Evolutionary conservation across 148 eudicot species (phyloP).

Genomic region (Suaeda aralocaspica): DNA sequence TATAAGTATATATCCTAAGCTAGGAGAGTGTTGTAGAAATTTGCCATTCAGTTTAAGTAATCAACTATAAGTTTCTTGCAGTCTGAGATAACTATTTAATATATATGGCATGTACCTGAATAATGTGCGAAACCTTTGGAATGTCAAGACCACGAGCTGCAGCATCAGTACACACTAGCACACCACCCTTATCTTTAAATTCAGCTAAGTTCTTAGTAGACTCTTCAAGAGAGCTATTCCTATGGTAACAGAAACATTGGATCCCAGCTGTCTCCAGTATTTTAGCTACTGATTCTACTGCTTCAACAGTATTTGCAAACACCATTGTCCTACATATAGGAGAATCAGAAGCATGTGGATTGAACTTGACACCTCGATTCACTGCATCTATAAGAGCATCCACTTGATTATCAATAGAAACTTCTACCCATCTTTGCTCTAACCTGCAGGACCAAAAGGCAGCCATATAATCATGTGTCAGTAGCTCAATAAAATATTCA

Average conservation of each 20-base stretch:
- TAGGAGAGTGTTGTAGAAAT: neutral
- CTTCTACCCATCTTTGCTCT: slow-evolving; percentile 86
- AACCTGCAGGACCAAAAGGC: slow-evolving; percentile 41
- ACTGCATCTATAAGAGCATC: slow-evolving; percentile 77
- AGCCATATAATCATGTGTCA: neutral
- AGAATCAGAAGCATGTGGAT: slow-evolving; percentile 24
- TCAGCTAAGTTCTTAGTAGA: slow-evolving; percentile 58
- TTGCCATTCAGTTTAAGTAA: neutral
- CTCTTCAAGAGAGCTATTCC: slow-evolving; percentile 67
- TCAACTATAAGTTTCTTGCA: neutral
- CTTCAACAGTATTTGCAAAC: slow-evolving; percentile 94
- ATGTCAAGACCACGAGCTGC: slow-evolving; percentile 94
- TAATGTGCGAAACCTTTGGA: slow-evolving; percentile 83
- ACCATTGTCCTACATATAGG: slow-evolving; percentile 66
- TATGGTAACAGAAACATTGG: slow-evolving; percentile 71
- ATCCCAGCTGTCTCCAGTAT: slow-evolving; percentile 57
- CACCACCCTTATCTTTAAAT: slow-evolving; percentile 70
- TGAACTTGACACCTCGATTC: slow-evolving; percentile 33
- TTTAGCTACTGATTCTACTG: slow-evolving; percentile 78
- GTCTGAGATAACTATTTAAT: neutral
- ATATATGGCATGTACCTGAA: slow-evolving; percentile 55
- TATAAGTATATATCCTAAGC: neutral
- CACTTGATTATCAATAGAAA: slow-evolving; percentile 73
- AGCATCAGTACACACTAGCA: slow-evolving; percentile 93
- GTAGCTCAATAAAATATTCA: neutral